phyloP scores from a whole-genome alignment of 768 basidiomycete genomes.

The Plicaturopsis crispa region DNA sequence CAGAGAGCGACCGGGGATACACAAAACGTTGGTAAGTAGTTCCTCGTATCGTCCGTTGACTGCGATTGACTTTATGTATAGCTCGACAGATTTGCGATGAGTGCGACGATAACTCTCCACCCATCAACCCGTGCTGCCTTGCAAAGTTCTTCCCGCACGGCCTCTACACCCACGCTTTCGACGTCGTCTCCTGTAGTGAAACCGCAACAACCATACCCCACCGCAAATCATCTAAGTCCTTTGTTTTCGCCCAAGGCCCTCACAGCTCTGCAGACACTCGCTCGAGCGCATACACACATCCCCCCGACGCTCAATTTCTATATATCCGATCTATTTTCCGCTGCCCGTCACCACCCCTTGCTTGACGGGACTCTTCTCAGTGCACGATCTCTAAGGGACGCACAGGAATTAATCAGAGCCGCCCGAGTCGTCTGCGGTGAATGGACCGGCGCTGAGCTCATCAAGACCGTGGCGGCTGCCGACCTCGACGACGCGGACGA shows the following conservation, averaged over 20 bases:
- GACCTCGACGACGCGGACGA: constrained; percentile 13
- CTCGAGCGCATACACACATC: constrained; percentile 29
- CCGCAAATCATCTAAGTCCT: constrained; percentile 19
- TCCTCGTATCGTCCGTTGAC: constrained; percentile 3
- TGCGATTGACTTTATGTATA: constrained; percentile 18
- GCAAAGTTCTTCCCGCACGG: constrained; percentile 15
- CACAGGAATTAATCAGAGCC: constrained; percentile 60
- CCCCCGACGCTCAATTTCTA: constrained; percentile 53
- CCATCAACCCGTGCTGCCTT: constrained; percentile 24
- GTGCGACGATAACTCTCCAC: constrained; percentile 48
- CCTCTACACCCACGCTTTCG: constrained; percentile 17
- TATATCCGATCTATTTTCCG: constrained; percentile 65
- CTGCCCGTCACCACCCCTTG: constrained; percentile 61
- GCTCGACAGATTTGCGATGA: constrained; percentile 80
- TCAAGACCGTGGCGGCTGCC: constrained; percentile 20
- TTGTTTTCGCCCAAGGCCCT: constrained; percentile 9
- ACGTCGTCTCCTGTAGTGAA: constrained; percentile 16
- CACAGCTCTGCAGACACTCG: constrained; percentile 20
- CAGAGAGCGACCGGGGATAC: constrained; percentile 56
- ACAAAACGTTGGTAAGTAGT: constrained; percentile 53
- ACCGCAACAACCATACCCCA: no score
- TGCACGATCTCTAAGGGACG: constrained; percentile 51
- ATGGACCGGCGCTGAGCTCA: constrained; percentile 51
- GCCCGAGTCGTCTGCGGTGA: constrained; percentile 58
- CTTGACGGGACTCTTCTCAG: constrained; percentile 67